Evolutionary conservation across 768 basidiomycete species (phyloP).

Genomic region (Phanerochaete sordida): DNA sequence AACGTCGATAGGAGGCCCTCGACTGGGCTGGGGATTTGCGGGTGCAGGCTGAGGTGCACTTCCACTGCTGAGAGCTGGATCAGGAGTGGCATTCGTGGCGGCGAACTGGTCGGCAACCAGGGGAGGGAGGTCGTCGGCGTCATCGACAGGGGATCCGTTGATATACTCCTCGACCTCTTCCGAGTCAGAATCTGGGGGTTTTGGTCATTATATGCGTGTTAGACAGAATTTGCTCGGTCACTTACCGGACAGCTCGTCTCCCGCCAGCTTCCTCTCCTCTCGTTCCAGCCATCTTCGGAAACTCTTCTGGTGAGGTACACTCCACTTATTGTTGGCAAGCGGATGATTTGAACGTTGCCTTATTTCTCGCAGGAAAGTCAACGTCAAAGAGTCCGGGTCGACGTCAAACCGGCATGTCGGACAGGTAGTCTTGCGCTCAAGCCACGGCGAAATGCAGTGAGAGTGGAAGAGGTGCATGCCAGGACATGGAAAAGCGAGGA

Average conservation of each 20-base stretch:
- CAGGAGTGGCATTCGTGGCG: not conserved
- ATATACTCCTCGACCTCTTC: not conserved
- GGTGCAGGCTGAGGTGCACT: not conserved
- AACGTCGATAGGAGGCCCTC: not conserved
- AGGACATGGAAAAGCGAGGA: slow-evolving; percentile 73
- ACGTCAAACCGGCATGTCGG: slow-evolving; percentile 82
- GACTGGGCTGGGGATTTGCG: not conserved
- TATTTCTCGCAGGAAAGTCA: slow-evolving; percentile 3
- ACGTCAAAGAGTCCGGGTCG: slow-evolving; percentile 72
- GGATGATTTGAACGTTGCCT: not conserved
- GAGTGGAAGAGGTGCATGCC: slow-evolving; percentile 70
- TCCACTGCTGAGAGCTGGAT: not conserved
- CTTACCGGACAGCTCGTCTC: not conserved
- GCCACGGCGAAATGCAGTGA: slow-evolving; percentile 77
- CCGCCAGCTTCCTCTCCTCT: slow-evolving; percentile 13
- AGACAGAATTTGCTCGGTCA: not conserved
- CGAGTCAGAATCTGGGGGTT: not conserved
- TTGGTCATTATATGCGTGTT: not conserved
- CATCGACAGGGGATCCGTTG: not conserved
- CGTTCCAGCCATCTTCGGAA: slow-evolving; percentile 20
- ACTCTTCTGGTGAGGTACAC: slow-evolving; percentile 14
- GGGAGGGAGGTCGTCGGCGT: slow-evolving; percentile 3
- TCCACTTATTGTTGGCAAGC: slow-evolving; percentile 13
- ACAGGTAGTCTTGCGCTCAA: slow-evolving; percentile 78
- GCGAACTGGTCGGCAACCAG: not conserved